Evolutionary conservation across 2,329 filamentous ascomycete genomes (phyloP).

Genomic region (Colletotrichum magnum): DNA sequence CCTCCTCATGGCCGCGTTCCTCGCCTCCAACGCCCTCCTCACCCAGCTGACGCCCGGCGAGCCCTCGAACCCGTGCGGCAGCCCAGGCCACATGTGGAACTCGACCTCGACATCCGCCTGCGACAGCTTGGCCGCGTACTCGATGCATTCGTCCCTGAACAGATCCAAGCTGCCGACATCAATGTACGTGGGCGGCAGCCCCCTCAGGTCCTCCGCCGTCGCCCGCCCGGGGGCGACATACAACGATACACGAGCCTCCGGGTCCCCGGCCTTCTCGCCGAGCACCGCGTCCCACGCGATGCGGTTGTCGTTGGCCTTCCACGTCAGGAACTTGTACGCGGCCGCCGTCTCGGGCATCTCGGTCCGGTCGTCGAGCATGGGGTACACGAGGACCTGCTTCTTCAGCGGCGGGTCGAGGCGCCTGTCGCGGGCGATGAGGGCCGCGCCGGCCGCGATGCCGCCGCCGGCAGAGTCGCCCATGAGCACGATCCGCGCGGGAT

Average conservation of each 20-base stretch:
- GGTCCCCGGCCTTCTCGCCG: slow-evolving; percentile 38
- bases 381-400: slow-evolving; percentile 51
- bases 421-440: slow-evolving; percentile 57
- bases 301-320: slow-evolving; percentile 42
- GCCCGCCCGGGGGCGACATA: slow-evolving; percentile 46
- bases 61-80: slow-evolving; percentile 56
- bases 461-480: slow-evolving; percentile 45
- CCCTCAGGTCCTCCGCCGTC: slow-evolving; percentile 39
- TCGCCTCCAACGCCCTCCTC: slow-evolving; percentile 44
- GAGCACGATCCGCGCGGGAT: slow-evolving; percentile 41
- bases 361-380: slow-evolving; percentile 52
- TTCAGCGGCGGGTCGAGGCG: slow-evolving; percentile 44
- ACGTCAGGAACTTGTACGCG: slow-evolving; percentile 34
- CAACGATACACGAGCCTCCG: slow-evolving; percentile 38
- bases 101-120: slow-evolving; percentile 53
- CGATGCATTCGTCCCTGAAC: slow-evolving; percentile 52
- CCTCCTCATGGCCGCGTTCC: slow-evolving; percentile 39
- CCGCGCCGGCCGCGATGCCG: slow-evolving; percentile 41
- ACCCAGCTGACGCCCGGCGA: slow-evolving; percentile 35
- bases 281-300: slow-evolving; percentile 45
- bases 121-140: slow-evolving; percentile 50
- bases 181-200: slow-evolving; percentile 54
- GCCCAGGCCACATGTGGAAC: slow-evolving; percentile 56
- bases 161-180: slow-evolving; percentile 56
- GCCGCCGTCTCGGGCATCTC: slow-evolving; percentile 15